Conservation (phyloP, 192 early-diverging fungal genomes). For the Backusella liffmaniae region DNA sequence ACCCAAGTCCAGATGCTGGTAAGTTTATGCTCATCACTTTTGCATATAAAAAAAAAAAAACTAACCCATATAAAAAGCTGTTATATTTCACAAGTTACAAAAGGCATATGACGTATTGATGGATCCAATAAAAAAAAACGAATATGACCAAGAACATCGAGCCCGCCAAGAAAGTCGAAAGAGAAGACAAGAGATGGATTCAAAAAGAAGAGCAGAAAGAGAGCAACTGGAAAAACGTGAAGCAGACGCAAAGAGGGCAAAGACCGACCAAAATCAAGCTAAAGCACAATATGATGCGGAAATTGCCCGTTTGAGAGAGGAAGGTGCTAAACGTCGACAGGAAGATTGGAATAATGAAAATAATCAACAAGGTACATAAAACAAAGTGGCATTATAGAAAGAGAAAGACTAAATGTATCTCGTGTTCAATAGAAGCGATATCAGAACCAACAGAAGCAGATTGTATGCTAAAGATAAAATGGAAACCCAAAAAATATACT, state of each 20-base stretch:
- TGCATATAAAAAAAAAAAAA: not conserved
- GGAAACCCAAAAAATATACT: constrained; percentile 47
- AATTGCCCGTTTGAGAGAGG: constrained; percentile 38
- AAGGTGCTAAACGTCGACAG: constrained; percentile 27
- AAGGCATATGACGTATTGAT: constrained; percentile 46
- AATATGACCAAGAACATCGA: constrained; percentile 35
- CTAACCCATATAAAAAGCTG: constrained; percentile 24
- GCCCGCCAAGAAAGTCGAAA: constrained; percentile 45
- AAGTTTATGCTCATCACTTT: not conserved
- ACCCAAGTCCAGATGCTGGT: constrained; percentile 66
- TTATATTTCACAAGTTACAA: constrained; percentile 43
- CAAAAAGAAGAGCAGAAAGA: constrained; percentile 39
- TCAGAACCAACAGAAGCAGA: constrained; percentile 41
- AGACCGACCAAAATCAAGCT: constrained; percentile 40
- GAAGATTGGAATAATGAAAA: constrained; percentile 30
- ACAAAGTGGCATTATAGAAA: not conserved
- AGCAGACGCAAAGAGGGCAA: constrained; percentile 42
- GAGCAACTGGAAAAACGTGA: constrained; percentile 49
- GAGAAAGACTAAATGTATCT: not conserved
- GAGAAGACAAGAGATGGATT: constrained; percentile 44
- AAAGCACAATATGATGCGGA: constrained; percentile 37
- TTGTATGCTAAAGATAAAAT: constrained; percentile 45
- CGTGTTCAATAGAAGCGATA: not conserved
- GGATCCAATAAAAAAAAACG: constrained; percentile 40
- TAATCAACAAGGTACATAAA: constrained; percentile 12